Evolutionary conservation across 768 basidiomycete species (phyloP).

Genomic region (Inosperma sp.): DNA sequence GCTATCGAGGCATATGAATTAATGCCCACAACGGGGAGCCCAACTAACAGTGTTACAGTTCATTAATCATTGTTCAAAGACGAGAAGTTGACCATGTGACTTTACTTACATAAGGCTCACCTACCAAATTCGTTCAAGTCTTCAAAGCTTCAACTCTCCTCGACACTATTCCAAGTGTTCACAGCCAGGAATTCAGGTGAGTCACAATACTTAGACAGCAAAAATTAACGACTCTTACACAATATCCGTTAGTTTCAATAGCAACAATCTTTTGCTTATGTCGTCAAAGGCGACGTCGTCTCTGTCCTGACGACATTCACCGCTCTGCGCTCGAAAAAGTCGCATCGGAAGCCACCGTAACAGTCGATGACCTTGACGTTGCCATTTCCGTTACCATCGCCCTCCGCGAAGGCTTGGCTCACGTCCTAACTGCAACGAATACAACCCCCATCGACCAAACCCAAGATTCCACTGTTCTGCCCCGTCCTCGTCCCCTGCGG

Average conservation of each 20-base stretch:
- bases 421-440: slow-evolving; percentile 54
- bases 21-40: slow-evolving; percentile 83
- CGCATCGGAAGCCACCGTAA: too few species aligned
- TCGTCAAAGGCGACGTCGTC: slow-evolving; percentile 77
- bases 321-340: slow-evolving; percentile 60
- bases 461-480: slow-evolving; percentile 57
- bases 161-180: slow-evolving; percentile 72
- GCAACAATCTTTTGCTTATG: slow-evolving; percentile 79
- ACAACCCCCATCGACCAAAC: slow-evolving; percentile 73
- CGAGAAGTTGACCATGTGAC: too few species aligned
- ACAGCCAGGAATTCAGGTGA: slow-evolving; percentile 94
- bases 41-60: too few species aligned
- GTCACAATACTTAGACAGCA: background rate
- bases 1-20: slow-evolving; percentile 95
- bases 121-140: too few species aligned
- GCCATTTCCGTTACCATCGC: slow-evolving; percentile 59
- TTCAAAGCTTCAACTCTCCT: slow-evolving; percentile 56
- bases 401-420: slow-evolving; percentile 68
- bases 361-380: slow-evolving; percentile 78
- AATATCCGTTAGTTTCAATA: too few species aligned
- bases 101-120: too few species aligned
- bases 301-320: slow-evolving; percentile 68
- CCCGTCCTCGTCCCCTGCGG: slow-evolving; percentile 25
- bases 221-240: background rate
- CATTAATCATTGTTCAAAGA: slow-evolving; percentile 26